Conservation (phyloP, 2,329 filamentous ascomycete genomes). For the Plectosphaerella plurivora region DNA sequence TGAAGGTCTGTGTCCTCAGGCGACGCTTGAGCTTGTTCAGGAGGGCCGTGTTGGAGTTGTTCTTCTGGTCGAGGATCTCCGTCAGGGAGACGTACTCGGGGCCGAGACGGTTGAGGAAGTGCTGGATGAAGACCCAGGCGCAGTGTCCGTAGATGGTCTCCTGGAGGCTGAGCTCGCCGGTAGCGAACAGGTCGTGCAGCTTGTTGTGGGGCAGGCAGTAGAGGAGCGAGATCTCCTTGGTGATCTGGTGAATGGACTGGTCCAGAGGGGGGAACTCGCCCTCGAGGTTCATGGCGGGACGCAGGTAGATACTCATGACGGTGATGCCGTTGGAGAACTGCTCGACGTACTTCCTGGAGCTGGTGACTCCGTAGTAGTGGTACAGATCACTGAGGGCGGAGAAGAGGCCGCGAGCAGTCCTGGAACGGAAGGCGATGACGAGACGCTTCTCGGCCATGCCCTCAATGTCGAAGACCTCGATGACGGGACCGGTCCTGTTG, state of each 20-base stretch:
- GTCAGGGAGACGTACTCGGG: conserved; percentile 87
- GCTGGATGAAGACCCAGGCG: conserved; percentile 95
- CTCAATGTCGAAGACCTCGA: conserved; percentile 96
- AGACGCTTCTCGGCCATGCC: conserved; percentile 87
- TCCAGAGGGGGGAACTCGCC: conserved; percentile 73
- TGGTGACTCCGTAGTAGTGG: conserved; percentile 97
- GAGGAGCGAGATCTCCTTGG: conserved; percentile 93
- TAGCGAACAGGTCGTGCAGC: conserved; percentile 84
- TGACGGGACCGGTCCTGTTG: conserved; percentile 83
- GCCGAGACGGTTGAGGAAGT: conserved; percentile 93
- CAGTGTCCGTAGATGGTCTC: conserved; percentile 97
- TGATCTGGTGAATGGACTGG: conserved; percentile 95
- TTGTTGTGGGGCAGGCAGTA: conserved; percentile 99
- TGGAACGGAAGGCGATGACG: conserved; percentile 89
- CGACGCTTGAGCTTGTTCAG: conserved; percentile 81
- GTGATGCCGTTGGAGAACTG: conserved; percentile 99
- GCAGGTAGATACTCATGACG: conserved; percentile 92
- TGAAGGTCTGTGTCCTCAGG: conserved; percentile 94
- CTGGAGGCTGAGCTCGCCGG: conserved; percentile 82
- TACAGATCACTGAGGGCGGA: conserved; percentile 93
- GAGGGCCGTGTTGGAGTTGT: conserved; percentile 30
- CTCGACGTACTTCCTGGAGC: conserved; percentile 94
- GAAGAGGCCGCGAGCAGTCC: conserved; percentile 89
- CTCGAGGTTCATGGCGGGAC: conserved; percentile 59
- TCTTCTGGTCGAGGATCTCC: conserved; percentile 73